Conservation (phyloP, 306 rosid genomes). For the Castanea sativa region DNA sequence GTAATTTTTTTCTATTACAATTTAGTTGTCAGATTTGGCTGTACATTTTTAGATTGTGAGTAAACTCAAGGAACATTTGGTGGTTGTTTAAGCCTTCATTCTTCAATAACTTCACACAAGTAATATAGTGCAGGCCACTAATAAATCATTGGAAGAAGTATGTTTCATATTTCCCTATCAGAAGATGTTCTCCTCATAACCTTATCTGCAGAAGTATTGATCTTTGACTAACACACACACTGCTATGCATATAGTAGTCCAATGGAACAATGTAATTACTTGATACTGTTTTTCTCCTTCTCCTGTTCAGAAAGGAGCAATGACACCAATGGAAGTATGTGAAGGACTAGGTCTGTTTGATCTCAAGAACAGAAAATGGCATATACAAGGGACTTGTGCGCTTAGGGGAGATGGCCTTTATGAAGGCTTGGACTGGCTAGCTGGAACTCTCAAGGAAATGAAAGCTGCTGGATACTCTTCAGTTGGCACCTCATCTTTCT, state of each 20-base stretch:
- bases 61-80: not conserved
- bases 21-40: not conserved
- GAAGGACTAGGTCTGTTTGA: constrained; percentile 92
- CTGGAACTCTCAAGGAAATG: constrained; percentile 83
- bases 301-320: constrained; percentile 72
- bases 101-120: not conserved
- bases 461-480: constrained; percentile 79
- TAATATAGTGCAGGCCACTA: not conserved
- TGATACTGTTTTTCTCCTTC: not conserved
- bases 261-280: not conserved
- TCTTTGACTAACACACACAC: too few species aligned
- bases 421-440: constrained; percentile 95
- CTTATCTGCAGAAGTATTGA: not conserved
- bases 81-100: not conserved
- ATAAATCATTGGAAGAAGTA: not conserved
- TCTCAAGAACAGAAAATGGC: constrained; percentile 94
- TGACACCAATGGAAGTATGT: constrained; percentile 92
- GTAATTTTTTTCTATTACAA: too few species aligned
- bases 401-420: constrained; percentile 93
- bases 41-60: not conserved
- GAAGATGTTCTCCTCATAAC: not conserved
- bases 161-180: not conserved
- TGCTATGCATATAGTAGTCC: not conserved
- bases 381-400: constrained; percentile 91
- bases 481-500: constrained; percentile 77